Evolutionary conservation across 306 rosid species (phyloP).

Genomic region (Inga leiocalycina): DNA sequence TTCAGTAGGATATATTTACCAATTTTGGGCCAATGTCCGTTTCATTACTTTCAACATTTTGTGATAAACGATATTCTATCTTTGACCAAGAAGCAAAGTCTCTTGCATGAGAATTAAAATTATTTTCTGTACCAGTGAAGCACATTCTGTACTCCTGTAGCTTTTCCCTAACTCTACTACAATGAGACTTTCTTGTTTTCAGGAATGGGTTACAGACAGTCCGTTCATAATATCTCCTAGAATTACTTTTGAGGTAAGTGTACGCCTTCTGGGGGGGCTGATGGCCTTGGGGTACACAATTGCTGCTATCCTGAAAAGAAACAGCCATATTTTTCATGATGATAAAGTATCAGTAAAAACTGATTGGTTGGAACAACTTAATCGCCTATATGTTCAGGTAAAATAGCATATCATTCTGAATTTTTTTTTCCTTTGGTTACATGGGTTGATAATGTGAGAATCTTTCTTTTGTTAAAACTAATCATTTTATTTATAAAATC

Average conservation of each 20-base stretch:
- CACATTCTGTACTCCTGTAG: neutral
- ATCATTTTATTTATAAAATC: neutral
- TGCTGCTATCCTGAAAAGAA: slow-evolving; percentile 91
- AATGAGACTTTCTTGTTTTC: slow-evolving; percentile 36
- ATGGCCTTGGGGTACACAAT: slow-evolving; percentile 99
- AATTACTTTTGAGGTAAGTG: slow-evolving; percentile 96
- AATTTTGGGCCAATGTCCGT: slow-evolving; percentile 12
- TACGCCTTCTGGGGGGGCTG: slow-evolving; percentile 98
- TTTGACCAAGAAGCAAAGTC: slow-evolving; percentile 12
- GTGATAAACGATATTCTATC: slow-evolving; percentile 18
- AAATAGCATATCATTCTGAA: slow-evolving; percentile 17
- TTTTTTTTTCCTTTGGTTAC: slow-evolving; percentile 8
- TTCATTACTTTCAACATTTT: neutral
- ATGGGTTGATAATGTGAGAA: slow-evolving; percentile 11
- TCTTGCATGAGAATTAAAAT: neutral
- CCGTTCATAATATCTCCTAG: slow-evolving; percentile 98
- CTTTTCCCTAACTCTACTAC: slow-evolving; percentile 3
- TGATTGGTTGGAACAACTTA: slow-evolving; percentile 96
- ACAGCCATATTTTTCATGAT: slow-evolving; percentile 79
- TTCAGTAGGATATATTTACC: slow-evolving; percentile 7
- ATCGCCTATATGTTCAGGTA: slow-evolving; percentile 95
- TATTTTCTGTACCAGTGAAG: neutral
- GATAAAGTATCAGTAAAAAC: slow-evolving; percentile 83
- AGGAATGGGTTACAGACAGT: slow-evolving; percentile 99
- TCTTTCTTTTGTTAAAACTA: neutral